A percentile compares a stretch with the other conserved stretches of the same genome.
phyloP scores from a whole-genome alignment of 805 yeast species.

The Hanseniaspora occidentalis region DNA sequence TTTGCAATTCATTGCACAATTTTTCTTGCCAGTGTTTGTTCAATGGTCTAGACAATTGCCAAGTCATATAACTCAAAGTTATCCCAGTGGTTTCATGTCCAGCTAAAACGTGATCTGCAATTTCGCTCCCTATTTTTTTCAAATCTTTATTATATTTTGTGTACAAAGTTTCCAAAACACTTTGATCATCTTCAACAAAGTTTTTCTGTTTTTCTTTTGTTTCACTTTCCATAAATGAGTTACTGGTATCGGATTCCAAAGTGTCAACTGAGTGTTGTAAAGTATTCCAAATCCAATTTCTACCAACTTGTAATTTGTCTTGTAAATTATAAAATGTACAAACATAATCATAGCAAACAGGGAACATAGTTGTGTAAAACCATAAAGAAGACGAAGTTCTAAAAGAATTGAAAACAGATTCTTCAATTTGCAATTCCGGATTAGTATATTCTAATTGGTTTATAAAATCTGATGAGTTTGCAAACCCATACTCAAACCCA shows the following conservation, averaged over 20 bases:
- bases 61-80: conserved; percentile 46
- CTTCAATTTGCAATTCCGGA: conserved; percentile 21
- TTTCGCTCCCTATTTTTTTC: conserved; percentile 26
- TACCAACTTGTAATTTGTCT: conserved; percentile 28
- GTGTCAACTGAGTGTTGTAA: conserved; percentile 10
- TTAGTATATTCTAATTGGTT: conserved; percentile 13
- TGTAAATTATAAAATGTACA: conserved; percentile 28
- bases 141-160: conserved; percentile 5
- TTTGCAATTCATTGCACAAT: conserved; percentile 34
- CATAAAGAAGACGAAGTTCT: conserved; percentile 42
- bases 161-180: background rate
- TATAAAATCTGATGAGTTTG: conserved; percentile 34
- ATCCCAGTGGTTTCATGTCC: conserved; percentile 70
- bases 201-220: no score
- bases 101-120: conserved; percentile 58
- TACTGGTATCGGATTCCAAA: conserved; percentile 12
- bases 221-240: no score
- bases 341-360: conserved; percentile 38
- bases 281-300: conserved; percentile 32
- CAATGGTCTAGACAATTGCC: conserved; percentile 42
- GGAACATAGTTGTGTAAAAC: conserved; percentile 55
- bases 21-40: conserved; percentile 33
- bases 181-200: no score
- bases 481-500: conserved; percentile 43
- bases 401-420: conserved; percentile 32